A percentile compares a stretch with the other conserved stretches of the same genome.
Evolutionary conservation across 176 grass and related monocot genomes (phyloP).

Genomic region (Luzula sylvatica): DNA sequence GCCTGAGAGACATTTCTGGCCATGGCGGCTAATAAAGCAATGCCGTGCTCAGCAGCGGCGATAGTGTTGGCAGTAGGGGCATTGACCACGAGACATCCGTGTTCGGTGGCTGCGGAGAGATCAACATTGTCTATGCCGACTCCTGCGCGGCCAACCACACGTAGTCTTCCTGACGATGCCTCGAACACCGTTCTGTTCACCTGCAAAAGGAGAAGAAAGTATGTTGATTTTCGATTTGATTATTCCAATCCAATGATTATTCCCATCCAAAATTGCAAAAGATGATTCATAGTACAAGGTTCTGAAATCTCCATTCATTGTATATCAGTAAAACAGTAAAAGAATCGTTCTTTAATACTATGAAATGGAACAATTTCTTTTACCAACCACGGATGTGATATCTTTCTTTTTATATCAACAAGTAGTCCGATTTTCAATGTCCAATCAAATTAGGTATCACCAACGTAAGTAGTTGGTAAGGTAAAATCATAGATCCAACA

Average conservation of each 20-base stretch:
- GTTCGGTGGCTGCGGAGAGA: slow-evolving; percentile 78
- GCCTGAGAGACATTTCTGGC: slow-evolving; percentile 69
- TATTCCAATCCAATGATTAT: too few species aligned
- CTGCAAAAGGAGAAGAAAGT: not conserved
- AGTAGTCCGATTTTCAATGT: too few species aligned
- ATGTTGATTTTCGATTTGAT: not conserved
- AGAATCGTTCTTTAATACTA: too few species aligned
- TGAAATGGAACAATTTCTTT: too few species aligned
- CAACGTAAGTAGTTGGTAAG: too few species aligned
- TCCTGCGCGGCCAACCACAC: slow-evolving; percentile 62
- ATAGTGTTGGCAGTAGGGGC: slow-evolving; percentile 81
- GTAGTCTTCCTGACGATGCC: slow-evolving; percentile 44
- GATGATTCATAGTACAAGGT: too few species aligned
- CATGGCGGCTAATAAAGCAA: slow-evolving; percentile 68
- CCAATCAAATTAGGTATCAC: too few species aligned
- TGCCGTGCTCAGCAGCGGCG: slow-evolving; percentile 67
- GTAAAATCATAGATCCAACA: not conserved
- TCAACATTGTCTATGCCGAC: slow-evolving; percentile 95
- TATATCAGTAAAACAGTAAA: too few species aligned
- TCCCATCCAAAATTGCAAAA: too few species aligned
- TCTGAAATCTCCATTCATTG: too few species aligned
- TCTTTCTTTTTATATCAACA: too few species aligned
- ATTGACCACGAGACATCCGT: slow-evolving; percentile 83
- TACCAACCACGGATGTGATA: too few species aligned
- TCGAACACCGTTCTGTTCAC: slow-evolving; percentile 60